phyloP scores from a whole-genome alignment of 495 filamentous ascomycete genomes.

The Xylaria scruposa region DNA sequence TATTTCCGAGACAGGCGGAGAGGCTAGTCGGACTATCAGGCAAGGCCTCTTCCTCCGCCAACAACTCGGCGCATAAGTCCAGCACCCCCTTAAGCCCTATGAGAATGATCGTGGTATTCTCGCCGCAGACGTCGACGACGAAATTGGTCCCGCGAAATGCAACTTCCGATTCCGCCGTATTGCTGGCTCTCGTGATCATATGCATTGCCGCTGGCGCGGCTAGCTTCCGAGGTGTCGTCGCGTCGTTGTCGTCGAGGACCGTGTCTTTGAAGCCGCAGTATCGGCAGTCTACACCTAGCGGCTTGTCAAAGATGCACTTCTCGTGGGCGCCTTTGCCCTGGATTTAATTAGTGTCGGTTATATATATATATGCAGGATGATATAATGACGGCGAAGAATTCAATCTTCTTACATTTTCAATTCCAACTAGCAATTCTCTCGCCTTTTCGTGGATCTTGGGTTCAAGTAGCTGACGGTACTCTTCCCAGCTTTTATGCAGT shows the following conservation, averaged over 20 bases:
- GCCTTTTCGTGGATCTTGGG: conserved; percentile 8
- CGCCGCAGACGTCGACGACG: conserved; percentile 29
- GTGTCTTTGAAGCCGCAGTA: conserved; percentile 35
- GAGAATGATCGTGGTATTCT: conserved; percentile 26
- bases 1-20: neutral
- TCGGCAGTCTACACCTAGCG: conserved; percentile 28
- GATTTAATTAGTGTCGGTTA: neutral
- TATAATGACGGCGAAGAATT: neutral
- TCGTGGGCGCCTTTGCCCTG: neutral
- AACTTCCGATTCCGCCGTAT: conserved; percentile 8
- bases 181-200: neutral
- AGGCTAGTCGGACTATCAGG: conserved; percentile 1
- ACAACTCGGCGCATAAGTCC: conserved; percentile 7
- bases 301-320: neutral
- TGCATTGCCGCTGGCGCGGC: conserved; percentile 38
- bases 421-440: neutral
- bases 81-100: conserved; percentile 17
- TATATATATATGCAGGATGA: neutral
- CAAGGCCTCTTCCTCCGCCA: conserved; percentile 1
- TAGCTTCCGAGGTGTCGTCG: conserved; percentile 28
- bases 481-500: conserved; percentile 14
- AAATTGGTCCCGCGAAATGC: conserved; percentile 34
- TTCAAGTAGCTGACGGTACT: conserved; percentile 33
- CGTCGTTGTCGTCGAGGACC: conserved; percentile 27
- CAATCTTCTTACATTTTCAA: neutral